A percentile compares a stretch with the other conserved stretches of the same genome.
Conservation (phyloP, 228 moss, liverwort and hornwort genomes). For the Sphagnum fallax region DNA sequence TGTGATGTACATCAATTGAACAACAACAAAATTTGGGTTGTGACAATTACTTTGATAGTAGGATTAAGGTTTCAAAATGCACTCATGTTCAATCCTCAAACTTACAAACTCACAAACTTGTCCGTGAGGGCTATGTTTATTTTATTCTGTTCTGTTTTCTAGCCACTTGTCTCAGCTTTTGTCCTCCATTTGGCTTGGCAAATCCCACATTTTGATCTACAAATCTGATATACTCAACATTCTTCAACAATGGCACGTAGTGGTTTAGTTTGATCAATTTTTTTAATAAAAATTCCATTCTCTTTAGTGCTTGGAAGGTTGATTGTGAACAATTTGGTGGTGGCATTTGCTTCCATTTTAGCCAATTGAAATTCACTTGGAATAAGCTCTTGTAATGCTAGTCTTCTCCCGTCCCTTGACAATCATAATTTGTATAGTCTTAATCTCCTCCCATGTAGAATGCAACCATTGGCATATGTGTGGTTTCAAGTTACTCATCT, state of each 20-base stretch:
- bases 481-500: background rate
- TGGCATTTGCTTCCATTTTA: background rate
- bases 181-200: background rate
- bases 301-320: background rate
- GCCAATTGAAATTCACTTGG: background rate
- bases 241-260: background rate
- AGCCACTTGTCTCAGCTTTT: background rate
- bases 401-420: background rate
- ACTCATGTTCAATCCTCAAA: background rate
- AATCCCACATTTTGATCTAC: background rate
- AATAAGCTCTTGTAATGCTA: background rate
- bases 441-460: background rate
- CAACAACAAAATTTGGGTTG: no score
- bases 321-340: background rate
- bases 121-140: background rate
- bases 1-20: no score
- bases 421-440: background rate
- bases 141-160: background rate
- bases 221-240: background rate
- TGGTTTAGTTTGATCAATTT: background rate
- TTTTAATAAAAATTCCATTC: background rate
- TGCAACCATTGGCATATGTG: background rate
- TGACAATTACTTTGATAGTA: no score
- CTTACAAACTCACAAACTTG: background rate
- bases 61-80: background rate